Conservation (phyloP, 2,329 filamentous ascomycete species). For the Fonsecaea erecta region DNA sequence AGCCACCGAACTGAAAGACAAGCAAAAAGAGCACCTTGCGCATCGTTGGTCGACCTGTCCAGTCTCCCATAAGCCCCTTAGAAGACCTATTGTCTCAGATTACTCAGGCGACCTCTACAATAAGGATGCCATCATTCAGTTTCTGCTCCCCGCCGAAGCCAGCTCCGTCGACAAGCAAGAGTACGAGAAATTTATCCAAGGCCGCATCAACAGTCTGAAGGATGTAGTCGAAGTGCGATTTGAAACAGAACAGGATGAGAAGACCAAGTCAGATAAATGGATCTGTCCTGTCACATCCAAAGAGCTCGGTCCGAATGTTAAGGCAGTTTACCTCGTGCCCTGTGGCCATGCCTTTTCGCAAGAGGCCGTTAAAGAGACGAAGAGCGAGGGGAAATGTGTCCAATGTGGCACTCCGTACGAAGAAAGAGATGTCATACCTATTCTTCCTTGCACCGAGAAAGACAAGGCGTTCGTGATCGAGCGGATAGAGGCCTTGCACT, state of each 20-base stretch:
- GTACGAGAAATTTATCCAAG: slow-evolving; percentile 64
- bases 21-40: slow-evolving; percentile 78
- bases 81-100: slow-evolving; percentile 80
- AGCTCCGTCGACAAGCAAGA: slow-evolving; percentile 61
- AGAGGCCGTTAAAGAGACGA: slow-evolving; percentile 80
- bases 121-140: slow-evolving; percentile 84
- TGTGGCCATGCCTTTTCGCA: slow-evolving; percentile 96
- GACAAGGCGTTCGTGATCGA: slow-evolving; percentile 72
- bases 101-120: slow-evolving; percentile 86
- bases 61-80: slow-evolving; percentile 76
- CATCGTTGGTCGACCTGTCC: slow-evolving; percentile 89
- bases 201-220: slow-evolving; percentile 74
- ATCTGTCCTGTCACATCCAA: slow-evolving; percentile 88
- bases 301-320: slow-evolving; percentile 76
- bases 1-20: slow-evolving; percentile 84
- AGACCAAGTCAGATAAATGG: slow-evolving; percentile 59
- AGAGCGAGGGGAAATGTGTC: slow-evolving; percentile 60
- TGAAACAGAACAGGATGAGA: slow-evolving; percentile 53
- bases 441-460: slow-evolving; percentile 71
- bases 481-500: slow-evolving; percentile 70
- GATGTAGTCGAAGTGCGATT: slow-evolving; percentile 90
- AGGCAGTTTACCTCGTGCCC: slow-evolving; percentile 86
- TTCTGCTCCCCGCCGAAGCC: slow-evolving; percentile 61
- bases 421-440: slow-evolving; percentile 75
- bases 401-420: slow-evolving; percentile 78